These are phyloP conservation scores for Globisporangium solare DNA, from an alignment of 352 stramenopile species.

Conservation along the genomic window DNA sequence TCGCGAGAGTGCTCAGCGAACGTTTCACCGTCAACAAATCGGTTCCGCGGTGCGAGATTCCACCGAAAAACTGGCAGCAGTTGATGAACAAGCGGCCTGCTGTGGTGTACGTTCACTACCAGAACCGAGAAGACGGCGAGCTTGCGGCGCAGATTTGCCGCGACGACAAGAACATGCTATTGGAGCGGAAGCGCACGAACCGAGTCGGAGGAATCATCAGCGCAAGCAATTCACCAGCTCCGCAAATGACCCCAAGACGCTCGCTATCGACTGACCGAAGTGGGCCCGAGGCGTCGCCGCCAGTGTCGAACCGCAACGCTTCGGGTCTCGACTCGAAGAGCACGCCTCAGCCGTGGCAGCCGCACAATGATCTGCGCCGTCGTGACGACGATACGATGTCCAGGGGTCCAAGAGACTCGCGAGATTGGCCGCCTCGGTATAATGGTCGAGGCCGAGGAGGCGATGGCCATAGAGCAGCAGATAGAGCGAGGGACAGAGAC, in stretches of 20 bases:
- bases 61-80: conserved; percentile 50
- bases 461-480: background rate
- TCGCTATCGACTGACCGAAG: conserved; percentile 35
- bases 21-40: conserved; percentile 48
- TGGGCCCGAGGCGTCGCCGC: conserved; percentile 5
- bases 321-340: background rate
- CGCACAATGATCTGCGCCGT: conserved; percentile 9
- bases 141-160: conserved; percentile 30
- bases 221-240: conserved; percentile 17
- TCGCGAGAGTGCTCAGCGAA: conserved; percentile 33
- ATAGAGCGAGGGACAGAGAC: background rate
- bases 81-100: conserved; percentile 29
- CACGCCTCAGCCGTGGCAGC: conserved; percentile 6
- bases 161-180: conserved; percentile 33
- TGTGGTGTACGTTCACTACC: conserved; percentile 44
- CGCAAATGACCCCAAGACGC: conserved; percentile 12
- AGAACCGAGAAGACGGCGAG: conserved; percentile 46
- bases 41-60: conserved; percentile 45
- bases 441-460: conserved; percentile 1
- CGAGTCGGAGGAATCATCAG: conserved; percentile 34
- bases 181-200: conserved; percentile 33
- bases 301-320: conserved; percentile 4
- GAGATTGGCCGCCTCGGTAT: conserved; percentile 9
- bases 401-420: background rate
- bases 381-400: background rate